Evolutionary conservation across 1,139 yeast genomes (phyloP).

Genomic region (Hyphopichia pseudoburtonii): DNA sequence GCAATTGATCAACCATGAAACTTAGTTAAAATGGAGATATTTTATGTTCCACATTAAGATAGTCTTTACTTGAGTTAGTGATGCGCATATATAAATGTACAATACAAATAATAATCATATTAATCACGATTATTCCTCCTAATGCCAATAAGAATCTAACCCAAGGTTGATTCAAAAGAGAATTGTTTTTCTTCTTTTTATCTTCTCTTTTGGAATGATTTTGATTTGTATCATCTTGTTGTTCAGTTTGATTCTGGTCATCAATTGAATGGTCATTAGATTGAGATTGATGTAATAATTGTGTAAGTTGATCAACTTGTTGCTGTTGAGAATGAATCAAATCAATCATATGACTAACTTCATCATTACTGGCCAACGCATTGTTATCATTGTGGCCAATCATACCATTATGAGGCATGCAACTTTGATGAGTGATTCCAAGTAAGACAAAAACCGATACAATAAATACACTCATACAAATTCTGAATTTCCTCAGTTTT

Average conservation of each 20-base stretch:
- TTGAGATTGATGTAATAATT: background rate
- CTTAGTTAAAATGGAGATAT: constrained; percentile 40
- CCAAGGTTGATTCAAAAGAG: constrained; percentile 12
- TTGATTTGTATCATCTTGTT: background rate
- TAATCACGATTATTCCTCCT: constrained; percentile 30
- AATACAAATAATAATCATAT: constrained; percentile 34
- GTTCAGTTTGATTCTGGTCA: background rate
- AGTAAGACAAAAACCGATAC: background rate
- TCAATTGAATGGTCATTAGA: background rate
- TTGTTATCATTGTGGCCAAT: background rate
- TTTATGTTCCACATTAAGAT: constrained; percentile 36
- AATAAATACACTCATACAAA: background rate
- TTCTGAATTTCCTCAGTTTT: background rate
- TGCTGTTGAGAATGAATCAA: constrained; percentile 2
- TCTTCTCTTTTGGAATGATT: constrained; percentile 6
- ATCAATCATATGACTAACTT: constrained; percentile 2
- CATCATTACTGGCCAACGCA: background rate
- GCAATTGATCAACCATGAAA: too few species aligned
- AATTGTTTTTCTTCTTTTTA: constrained; percentile 7
- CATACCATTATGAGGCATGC: background rate
- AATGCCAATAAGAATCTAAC: constrained; percentile 28
- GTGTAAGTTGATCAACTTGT: background rate
- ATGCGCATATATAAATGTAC: constrained; percentile 36
- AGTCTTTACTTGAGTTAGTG: constrained; percentile 30
- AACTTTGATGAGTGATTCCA: background rate